A percentile compares a stretch with the other conserved stretches of the same genome.
Evolutionary conservation across 2,329 filamentous ascomycete species (phyloP).

Genomic region (Colletotrichum spinosum): DNA sequence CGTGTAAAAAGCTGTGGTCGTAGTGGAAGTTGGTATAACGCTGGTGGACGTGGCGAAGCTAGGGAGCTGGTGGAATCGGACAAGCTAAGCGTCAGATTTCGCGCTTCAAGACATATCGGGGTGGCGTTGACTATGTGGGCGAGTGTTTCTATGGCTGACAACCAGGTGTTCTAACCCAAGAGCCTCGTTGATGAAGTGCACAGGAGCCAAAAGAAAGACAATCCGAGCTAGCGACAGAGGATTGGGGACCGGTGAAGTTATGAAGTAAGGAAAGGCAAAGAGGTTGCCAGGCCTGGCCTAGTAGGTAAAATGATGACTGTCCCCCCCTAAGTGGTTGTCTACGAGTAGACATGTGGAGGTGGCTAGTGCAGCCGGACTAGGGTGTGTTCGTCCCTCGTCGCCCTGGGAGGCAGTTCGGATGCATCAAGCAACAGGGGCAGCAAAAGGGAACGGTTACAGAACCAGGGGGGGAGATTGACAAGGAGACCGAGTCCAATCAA

Average conservation of each 20-base stretch:
- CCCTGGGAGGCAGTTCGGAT: slow-evolving; percentile 34
- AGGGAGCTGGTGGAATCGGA: too few species aligned
- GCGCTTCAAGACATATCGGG: not conserved
- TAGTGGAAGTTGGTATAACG: not conserved
- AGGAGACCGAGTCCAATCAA: slow-evolving; percentile 31
- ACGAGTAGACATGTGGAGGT: slow-evolving; percentile 36
- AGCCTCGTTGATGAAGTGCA: slow-evolving; percentile 25
- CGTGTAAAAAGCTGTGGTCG: not conserved
- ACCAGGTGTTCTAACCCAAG: not conserved
- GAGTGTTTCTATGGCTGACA: not conserved
- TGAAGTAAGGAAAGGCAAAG: slow-evolving; percentile 32
- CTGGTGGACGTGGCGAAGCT: not conserved
- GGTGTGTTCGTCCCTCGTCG: slow-evolving; percentile 32
- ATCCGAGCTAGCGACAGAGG: slow-evolving; percentile 21
- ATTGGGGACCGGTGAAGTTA: slow-evolving; percentile 37
- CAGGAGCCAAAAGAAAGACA: slow-evolving; percentile 26
- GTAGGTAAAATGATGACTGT: slow-evolving; percentile 35
- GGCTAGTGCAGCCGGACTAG: slow-evolving; percentile 32
- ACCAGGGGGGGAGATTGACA: slow-evolving; percentile 32
- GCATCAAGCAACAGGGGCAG: slow-evolving; percentile 34
- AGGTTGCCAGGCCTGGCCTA: slow-evolving; percentile 30
- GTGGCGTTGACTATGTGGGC: not conserved
- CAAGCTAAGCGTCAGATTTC: too few species aligned
- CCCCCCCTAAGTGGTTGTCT: slow-evolving; percentile 20
- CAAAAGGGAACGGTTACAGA: slow-evolving; percentile 32